Base-by-base conservation (phyloP, 768 basidiomycete genomes). In the Cyclocybe aegerita region DNA sequence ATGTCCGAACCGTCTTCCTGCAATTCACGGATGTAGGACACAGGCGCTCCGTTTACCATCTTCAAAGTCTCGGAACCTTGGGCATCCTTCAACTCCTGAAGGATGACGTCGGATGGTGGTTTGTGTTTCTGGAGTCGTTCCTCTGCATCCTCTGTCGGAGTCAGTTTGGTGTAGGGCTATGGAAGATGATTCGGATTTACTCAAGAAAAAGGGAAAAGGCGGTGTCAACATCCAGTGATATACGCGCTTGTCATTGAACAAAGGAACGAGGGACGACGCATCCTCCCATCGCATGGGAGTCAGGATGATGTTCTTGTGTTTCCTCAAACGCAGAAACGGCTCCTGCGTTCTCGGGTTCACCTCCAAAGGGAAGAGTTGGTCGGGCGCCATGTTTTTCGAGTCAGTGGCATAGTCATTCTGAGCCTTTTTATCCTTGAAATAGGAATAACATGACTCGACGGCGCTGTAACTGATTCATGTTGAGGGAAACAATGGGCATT, bases 271-370 rank as follows among this genome's bases (percentile, higher is more conserved):
- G 12, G 50, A 47, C 9, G 67, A 62, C 14, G 65, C 71, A 56
- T 85, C 81, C 34, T 61, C 65, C 17, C 59, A 39, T 30, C 83
- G 79, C 9, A 76, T 77, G 14, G 81, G 74, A 1, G 82, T 84
- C 36, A 84, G 49, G 51, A 84, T 75, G 45, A 85, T 78, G 52
- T 77, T 72, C 43, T 70, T 67, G 30, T 81, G 81, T 31, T 64
- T 55, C 4, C 74, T 68, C 39, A 86, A 72, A 23, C 77, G 79
- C 10, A 85, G 67, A 58, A 78, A 83, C 1, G 75, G 77, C 55
- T 85, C 82, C 39, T 73, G 73, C 1, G 76, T 79, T 17, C 47
- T 46, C 2, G 68, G 47, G 47, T 79, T 71, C 43, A 70, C 52
- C 60, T 75, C 68, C 7, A 79, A 70, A 0, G 78, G 78, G 37